Evolutionary conservation across 306 rosid species (phyloP), one percentile per base, ranked within the genome.

Genomic region (Prunus padus): DNA sequence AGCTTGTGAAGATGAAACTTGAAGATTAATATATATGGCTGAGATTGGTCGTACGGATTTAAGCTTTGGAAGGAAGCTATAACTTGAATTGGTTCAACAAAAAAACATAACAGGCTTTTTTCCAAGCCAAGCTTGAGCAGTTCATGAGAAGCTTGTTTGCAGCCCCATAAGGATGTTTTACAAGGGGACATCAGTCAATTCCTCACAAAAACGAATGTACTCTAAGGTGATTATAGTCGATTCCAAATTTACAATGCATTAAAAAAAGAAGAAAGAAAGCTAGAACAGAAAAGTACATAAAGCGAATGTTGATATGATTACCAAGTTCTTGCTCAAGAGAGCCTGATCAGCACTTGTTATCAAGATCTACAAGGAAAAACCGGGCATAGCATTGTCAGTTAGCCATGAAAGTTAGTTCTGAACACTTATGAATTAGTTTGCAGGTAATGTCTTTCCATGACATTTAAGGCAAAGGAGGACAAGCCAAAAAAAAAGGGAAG

Each of bases 311-410:
- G 64, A 71, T 79, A 60, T 71, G 80, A 75, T 84, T 91, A 88
- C 98, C 98, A 95, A 81, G 83, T 95, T 89, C 88, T 95, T 95
- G 96, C 98, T 92, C 73, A 95, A 85, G 72, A 89, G 65, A 67
- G 97, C 98, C 79, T 89, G 98, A 67, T 89, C 93, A 72, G 95
- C 95, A 84, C 85, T 86, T 81, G 85, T 77, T 71, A 86, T 79
- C 90, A 95, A 92, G 82, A 96, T 81, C 97, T 91, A 73, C 82
- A 80, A 73, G 61, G 76, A 76, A 71, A 79, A 61, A 22, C 61
- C 49, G 76, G 65, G 79, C 49, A 16, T 67, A 33, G 33, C 64
- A 57, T 22, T 57, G 40, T 74, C 40, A 80, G 51, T 67, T 22
- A 51, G 18, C 6, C 30, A 71, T 33, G 6, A 54, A n/a, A n/a